Evolutionary conservation across 176 grass and related monocot species (phyloP), one percentile per base, ranked within the genome.

Genomic region (Musa schizocarpa): DNA sequence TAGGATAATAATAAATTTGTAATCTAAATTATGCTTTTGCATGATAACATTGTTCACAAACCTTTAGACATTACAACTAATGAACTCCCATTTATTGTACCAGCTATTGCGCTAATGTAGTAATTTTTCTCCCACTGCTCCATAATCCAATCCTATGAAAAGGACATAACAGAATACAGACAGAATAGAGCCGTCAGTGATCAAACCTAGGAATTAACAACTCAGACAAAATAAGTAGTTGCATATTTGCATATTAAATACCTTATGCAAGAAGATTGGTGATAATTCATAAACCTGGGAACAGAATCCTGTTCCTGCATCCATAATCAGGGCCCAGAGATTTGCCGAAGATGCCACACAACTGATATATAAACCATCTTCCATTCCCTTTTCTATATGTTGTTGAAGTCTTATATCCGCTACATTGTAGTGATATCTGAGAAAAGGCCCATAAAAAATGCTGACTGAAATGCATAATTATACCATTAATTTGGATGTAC

Each of bases 81-180:
- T 72, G 92, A 86, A 81, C 89, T 96, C 78, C 87, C 92, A 84
- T 96, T 96, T n/a, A 17, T 85, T 82, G 87, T 83, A 81, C 92
- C 89, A 77, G 92, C 85, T 82, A 96, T 87, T 27, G 92, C 87
- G 83, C 84, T 96, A 74, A 96, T 96, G 62, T 89, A 96, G 68
- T 86, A 96, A 82, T 84, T 89, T 78, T 96, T 88, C 73, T 89
- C 92, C 92, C 92, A 96, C 69, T 92, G 92, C 65, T 96, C 92
- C 78, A 82, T 92, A 83, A 96, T 96, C 89, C 92, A 96, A 77
- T 96, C 89, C 92, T 96, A 64, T 9, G 81, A 62, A 79, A 51
- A 76, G 48, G 25, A 63, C 11, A 48, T 54, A 68, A 77, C 26
- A 50, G 7, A 59, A 50, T 43, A 43, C n/a, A 14, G 20, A 77